Base-by-base conservation (phyloP, 2,329 filamentous ascomycete species). In the Chrysosporium keratinophilum region DNA sequence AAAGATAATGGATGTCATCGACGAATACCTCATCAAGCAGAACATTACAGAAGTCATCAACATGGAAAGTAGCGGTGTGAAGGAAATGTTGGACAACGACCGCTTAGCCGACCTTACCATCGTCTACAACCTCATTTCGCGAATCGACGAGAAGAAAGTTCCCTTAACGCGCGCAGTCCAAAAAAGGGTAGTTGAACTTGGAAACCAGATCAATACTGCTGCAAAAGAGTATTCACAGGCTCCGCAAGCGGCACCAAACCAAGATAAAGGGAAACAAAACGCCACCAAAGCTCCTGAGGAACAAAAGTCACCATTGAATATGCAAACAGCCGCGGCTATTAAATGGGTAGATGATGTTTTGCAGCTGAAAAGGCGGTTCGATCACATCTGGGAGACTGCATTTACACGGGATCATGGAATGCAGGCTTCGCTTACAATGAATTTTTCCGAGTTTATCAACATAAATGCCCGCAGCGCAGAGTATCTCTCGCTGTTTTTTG, bases 291-390 rank as follows among this genome's bases (percentile, higher is more conserved):
- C 78, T 6, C 77, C 69, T 1, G 75, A 76, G 5, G 74, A 74
- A 54, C 67, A 76, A 17, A 78, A 78, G 33, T 73, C 46, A 19
- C 35, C 70, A 20, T 75, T 65, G 59, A 90, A 88, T 28, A 85
- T 88, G 66, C 85, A 90, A 64, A 97, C 93, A 0, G 79, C 82
- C 0, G 86, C 89, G 1, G 93, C 93, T 0, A 85, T 97, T 62
- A 88, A 87, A 63, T 98, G 93, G 93, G 91, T 97, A 1, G 88
- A 95, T 62, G 89, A 95, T 62, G 87, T 97, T 1, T 74, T 98
- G 46, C 71, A 72, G 15, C 75, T 98, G 28, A 96, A 97, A 69
- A 83, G 86, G 61, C 94, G 93, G 65, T 97, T 95, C 62, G 90
- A 97, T 67, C 77, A 71, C 11, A 79, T 98, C 56, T 89, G 85